These are phyloP conservation scores for Trametes gibbosa DNA, from an alignment of 768 basidiomycete genomes.

Conservation along the genomic window DNA sequence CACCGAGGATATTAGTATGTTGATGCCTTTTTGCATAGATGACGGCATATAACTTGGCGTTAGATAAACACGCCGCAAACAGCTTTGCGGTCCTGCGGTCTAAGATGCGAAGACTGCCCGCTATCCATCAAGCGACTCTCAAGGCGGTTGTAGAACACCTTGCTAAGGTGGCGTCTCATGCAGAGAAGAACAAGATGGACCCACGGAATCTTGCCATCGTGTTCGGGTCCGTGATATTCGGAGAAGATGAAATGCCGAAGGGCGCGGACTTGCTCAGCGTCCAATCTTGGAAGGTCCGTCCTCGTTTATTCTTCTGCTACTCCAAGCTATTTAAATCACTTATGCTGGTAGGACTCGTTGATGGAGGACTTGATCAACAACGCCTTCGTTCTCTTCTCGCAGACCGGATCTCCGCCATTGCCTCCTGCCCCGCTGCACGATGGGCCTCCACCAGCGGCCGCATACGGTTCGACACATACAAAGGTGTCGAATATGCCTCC, in stretches of 20 bases:
- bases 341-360: constrained; percentile 49
- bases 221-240: constrained; percentile 86
- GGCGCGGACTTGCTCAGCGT: constrained; percentile 69
- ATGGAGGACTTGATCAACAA: constrained; percentile 86
- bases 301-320: no score
- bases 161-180: constrained; percentile 59
- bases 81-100: constrained; percentile 78
- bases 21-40: background rate
- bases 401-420: constrained; percentile 52
- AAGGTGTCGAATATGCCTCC: constrained; percentile 52
- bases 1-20: constrained; percentile 69
- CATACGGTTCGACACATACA: constrained; percentile 73
- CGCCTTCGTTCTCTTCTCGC: constrained; percentile 63
- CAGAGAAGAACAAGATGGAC: constrained; percentile 90
- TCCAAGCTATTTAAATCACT: background rate
- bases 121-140: constrained; percentile 83
- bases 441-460: constrained; percentile 44
- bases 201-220: constrained; percentile 89
- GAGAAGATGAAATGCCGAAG: constrained; percentile 86
- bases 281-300: constrained; percentile 66
- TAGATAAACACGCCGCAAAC: constrained; percentile 70
- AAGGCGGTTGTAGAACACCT: constrained; percentile 83
- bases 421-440: constrained; percentile 72
- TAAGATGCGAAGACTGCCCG: constrained; percentile 80
- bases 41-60: background rate